Evolutionary conservation across 192 early-diverging fungal genomes (phyloP).

Genomic region (Umbelopsis vinacea): DNA sequence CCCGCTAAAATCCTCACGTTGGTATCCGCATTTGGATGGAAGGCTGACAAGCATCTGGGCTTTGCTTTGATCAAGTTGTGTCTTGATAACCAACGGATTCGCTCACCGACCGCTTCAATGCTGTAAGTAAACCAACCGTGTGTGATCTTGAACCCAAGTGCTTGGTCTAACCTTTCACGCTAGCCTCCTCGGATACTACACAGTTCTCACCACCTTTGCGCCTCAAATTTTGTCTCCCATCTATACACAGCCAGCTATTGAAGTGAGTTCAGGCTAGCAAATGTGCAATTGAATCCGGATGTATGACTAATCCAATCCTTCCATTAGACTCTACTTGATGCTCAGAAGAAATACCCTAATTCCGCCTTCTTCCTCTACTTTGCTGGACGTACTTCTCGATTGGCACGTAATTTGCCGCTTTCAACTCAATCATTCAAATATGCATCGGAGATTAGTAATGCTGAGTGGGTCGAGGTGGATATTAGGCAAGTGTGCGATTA

Average conservation of each 20-base stretch:
- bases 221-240: constrained; percentile 35
- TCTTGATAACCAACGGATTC: constrained; percentile 50
- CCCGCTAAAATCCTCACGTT: constrained; percentile 53
- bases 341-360: constrained; percentile 45
- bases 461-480: constrained; percentile 47
- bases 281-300: background rate
- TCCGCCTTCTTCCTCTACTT: constrained; percentile 59
- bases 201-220: constrained; percentile 22
- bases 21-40: constrained; percentile 59
- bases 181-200: constrained; percentile 34
- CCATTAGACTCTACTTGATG: constrained; percentile 41
- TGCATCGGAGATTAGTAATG: constrained; percentile 43
- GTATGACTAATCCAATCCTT: background rate
- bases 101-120: constrained; percentile 55
- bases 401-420: constrained; percentile 42
- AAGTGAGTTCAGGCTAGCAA: constrained; percentile 2
- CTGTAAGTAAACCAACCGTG: constrained; percentile 38
- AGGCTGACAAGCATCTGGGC: constrained; percentile 54
- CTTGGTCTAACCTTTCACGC: background rate
- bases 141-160: no score
- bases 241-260: constrained; percentile 40
- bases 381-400: constrained; percentile 48
- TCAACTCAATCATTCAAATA: constrained; percentile 49
- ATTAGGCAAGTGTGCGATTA: constrained; percentile 46
- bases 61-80: constrained; percentile 52